Conservation (phyloP, 345 rosid genomes). For the Aquilaria yunnanensis region DNA sequence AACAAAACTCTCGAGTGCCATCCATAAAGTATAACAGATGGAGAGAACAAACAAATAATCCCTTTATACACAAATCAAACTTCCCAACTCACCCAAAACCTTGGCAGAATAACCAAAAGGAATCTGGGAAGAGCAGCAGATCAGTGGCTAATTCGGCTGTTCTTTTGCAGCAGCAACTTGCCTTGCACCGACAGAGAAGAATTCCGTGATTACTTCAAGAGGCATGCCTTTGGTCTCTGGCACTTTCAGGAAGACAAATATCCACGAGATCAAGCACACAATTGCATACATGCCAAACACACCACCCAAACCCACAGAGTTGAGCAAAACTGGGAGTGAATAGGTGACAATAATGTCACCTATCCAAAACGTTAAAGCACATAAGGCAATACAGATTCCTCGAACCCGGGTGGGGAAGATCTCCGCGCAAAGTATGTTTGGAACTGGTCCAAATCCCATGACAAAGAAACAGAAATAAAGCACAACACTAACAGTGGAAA, state of each 20-base stretch:
- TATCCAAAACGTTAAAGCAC: conserved; percentile 83
- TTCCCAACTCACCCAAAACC: conserved; percentile 10
- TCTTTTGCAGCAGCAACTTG: conserved; percentile 49
- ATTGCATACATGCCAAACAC: conserved; percentile 73
- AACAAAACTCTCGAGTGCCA: conserved; percentile 4
- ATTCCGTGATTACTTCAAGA: conserved; percentile 88
- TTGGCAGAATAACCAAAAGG: neutral
- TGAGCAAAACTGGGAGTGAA: conserved; percentile 75
- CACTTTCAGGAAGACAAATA: conserved; percentile 67
- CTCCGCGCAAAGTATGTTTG: conserved; percentile 93
- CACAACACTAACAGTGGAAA: conserved; percentile 64
- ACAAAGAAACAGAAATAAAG: conserved; percentile 89
- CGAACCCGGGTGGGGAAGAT: conserved; percentile 94
- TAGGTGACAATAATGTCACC: conserved; percentile 80
- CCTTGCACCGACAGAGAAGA: conserved; percentile 81
- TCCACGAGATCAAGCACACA: conserved; percentile 64
- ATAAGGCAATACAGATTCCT: conserved; percentile 86
- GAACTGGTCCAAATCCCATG: conserved; percentile 96
- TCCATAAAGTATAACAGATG: conserved; percentile 1
- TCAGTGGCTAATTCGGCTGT: conserved; percentile 25
- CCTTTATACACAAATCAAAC: conserved; percentile 19
- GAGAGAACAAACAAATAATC: neutral
- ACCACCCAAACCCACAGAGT: conserved; percentile 71
- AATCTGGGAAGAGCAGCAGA: conserved; percentile 16
- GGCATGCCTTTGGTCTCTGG: conserved; percentile 99